Percentiles rank a stretch among this genome's conserved stretches.
Evolutionary conservation across 2,329 filamentous ascomycete genomes (phyloP).

Genomic region (Arthrinium phaeospermum): DNA sequence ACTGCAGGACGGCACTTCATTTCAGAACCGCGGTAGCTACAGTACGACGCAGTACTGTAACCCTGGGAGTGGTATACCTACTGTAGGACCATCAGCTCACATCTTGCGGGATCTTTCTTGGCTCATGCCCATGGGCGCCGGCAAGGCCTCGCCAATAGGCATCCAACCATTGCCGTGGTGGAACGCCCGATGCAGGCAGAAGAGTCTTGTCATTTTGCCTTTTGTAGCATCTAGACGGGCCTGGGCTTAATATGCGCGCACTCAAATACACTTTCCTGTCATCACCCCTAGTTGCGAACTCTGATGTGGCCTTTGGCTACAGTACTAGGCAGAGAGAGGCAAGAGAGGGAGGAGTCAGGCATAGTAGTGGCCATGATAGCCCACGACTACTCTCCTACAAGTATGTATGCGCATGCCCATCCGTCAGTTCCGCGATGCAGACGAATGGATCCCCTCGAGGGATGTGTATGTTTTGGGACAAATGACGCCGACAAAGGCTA

Average conservation of each 20-base stretch:
- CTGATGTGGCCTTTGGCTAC: neutral
- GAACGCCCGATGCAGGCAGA: neutral
- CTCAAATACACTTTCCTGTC: conserved; percentile 1
- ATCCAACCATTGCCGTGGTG: neutral
- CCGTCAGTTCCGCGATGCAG: conserved; percentile 8
- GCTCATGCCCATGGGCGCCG: neutral
- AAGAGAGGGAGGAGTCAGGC: neutral
- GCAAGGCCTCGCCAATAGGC: conserved; percentile 7
- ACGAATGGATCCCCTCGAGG: conserved; percentile 4
- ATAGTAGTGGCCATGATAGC: neutral
- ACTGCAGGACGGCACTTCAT: conserved; percentile 14
- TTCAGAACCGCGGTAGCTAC: neutral
- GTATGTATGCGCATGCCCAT: neutral
- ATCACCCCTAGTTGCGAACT: conserved; percentile 2
- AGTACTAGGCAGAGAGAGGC: neutral
- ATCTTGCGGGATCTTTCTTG: neutral
- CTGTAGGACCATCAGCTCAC: neutral
- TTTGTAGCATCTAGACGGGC: neutral
- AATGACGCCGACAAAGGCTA: neutral
- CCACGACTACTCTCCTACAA: neutral
- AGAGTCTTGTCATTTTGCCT: neutral
- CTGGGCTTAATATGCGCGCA: neutral
- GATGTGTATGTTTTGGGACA: neutral
- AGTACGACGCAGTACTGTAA: neutral
- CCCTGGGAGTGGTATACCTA: neutral